These are phyloP conservation scores for Diaporthe australafricana DNA, from an alignment of 2,329 filamentous ascomycete species.

Conservation along the genomic window DNA sequence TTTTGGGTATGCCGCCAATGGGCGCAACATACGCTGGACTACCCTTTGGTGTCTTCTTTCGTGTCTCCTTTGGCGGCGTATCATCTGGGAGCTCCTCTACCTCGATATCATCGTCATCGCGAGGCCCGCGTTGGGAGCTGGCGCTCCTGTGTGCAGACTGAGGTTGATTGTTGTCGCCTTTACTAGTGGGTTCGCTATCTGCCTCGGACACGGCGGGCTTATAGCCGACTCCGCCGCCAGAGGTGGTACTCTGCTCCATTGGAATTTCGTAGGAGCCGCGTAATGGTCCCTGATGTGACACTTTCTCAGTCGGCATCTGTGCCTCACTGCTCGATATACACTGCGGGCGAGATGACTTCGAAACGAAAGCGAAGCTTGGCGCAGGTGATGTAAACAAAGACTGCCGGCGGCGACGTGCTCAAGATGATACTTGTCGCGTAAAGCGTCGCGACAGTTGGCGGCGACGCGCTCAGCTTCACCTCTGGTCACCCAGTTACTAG, in stretches of 20 bases:
- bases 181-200: slow-evolving; percentile 4
- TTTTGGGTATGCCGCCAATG: slow-evolving; percentile 50
- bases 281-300: slow-evolving; percentile 30
- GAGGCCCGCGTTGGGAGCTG: not conserved
- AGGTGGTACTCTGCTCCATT: slow-evolving; percentile 20
- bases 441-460: slow-evolving; percentile 5
- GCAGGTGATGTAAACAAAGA: not conserved
- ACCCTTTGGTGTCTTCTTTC: slow-evolving; percentile 39
- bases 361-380: not conserved
- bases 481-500: not conserved
- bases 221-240: slow-evolving; percentile 11
- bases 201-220: slow-evolving; percentile 29
- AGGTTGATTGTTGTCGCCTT: not conserved
- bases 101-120: slow-evolving; percentile 31
- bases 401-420: not conserved
- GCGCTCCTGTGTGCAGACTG: not conserved
- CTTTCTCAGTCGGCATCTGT: slow-evolving; percentile 23
- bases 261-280: slow-evolving; percentile 31
- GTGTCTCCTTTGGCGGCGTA: slow-evolving; percentile 13
- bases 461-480: slow-evolving; percentile 25
- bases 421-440: slow-evolving; percentile 14
- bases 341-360: not conserved
- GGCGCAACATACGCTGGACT: slow-evolving; percentile 52
- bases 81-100: slow-evolving; percentile 32
- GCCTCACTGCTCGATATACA: not conserved